Evolutionary conservation across 129 eudicot genomes (phyloP), one percentile per base, ranked within the genome.

Genomic region (Lonicera japonica): DNA sequence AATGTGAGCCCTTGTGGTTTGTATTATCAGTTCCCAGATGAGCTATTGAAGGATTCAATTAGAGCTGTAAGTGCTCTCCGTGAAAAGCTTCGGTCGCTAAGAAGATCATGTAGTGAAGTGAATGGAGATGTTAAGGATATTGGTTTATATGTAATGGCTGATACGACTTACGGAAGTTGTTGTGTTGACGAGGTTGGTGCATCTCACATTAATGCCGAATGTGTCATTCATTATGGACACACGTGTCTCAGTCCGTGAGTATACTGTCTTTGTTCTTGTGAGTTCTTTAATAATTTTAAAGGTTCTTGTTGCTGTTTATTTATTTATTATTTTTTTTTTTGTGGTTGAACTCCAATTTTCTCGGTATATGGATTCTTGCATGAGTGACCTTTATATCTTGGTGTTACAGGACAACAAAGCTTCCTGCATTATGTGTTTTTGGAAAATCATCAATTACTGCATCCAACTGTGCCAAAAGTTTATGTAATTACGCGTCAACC

Each of bases 111-210:
- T 62, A 24, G 56, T 23, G 70, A 57, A 22, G 66, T 20, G 10
- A 48, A 56, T 41, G 67, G 65, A 51, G 58, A 69, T 19, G 70
- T 58, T 21, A 68, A 53, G 73, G 74, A 66, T 63, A 71, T 84
- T 63, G 86, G 91, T 52, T 70, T 94, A 79, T 94, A 85, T 62
- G 94, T 88, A 23, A 85, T 94, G 99, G 99, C 96, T 16, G 99
- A 94, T 78, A 88, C 96, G 17, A 75, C 95, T 5, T 94, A 85
- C 23, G 96, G 99, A 13, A 94, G 95, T 65, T 94, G 99, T 70
- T 94, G 99, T 53, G 94, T 88, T 54, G 99, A 94, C 66, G 99
- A 94, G 67, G 96, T 88, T 24, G 96, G 89, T 53, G 98, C 98
- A 5, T 77, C 92, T 51, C 99, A 94, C 69, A 83, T 83, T 38